phyloP scores from a whole-genome alignment of 768 basidiomycete genomes.

The Dioszegia crocea region DNA sequence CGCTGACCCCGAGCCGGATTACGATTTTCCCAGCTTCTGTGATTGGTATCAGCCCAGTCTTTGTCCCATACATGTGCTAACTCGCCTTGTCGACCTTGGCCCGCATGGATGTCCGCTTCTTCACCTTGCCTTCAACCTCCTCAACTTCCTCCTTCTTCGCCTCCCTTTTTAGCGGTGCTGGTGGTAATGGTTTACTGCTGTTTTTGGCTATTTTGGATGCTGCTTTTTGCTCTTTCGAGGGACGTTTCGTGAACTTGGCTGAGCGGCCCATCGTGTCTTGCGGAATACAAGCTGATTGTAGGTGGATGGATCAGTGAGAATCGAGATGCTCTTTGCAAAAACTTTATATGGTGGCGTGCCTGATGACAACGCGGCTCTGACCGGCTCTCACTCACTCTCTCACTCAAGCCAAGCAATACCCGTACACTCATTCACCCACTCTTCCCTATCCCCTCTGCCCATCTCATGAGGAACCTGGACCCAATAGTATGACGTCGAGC shows the following conservation, averaged over 20 bases:
- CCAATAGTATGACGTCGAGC: constrained; percentile 10
- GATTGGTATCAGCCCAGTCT: background rate
- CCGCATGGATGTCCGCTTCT: constrained; percentile 37
- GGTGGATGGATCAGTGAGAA: background rate
- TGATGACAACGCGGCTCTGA: background rate
- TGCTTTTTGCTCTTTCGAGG: constrained; percentile 32
- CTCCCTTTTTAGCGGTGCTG: constrained; percentile 8
- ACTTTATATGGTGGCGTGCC: background rate
- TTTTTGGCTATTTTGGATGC: constrained; percentile 30
- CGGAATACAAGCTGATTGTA: background rate
- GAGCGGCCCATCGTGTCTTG: constrained; percentile 27
- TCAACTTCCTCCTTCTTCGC: constrained; percentile 8
- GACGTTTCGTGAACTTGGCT: constrained; percentile 36
- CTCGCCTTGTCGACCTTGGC: constrained; percentile 38
- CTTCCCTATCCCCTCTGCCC: background rate
- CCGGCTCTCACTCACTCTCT: no score
- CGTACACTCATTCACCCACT: background rate
- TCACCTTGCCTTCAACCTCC: constrained; percentile 13
- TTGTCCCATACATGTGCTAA: background rate
- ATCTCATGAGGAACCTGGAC: background rate
- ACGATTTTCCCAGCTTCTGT: constrained; percentile 2
- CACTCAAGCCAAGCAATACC: background rate
- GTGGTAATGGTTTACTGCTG: constrained; percentile 15
- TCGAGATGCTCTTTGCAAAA: background rate
- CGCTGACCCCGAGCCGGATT: no score